phyloP scores from a whole-genome alignment of 768 basidiomycete species.

The Naganishia onofrii region DNA sequence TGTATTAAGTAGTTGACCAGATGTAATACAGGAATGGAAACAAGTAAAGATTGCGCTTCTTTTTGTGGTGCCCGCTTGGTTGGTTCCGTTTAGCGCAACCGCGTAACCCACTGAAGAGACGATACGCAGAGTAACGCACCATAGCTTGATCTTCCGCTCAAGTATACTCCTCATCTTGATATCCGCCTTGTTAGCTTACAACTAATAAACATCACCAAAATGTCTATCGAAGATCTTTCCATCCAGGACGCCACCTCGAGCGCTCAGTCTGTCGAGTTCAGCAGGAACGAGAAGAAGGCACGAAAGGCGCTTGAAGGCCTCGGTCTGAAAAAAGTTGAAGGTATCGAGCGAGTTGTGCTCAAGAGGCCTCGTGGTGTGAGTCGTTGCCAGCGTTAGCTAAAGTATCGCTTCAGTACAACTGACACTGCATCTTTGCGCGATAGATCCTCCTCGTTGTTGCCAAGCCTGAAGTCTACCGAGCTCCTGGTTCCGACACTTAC shows the following conservation, averaged over 20 bases:
- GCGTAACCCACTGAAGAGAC: no score
- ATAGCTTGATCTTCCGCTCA: background rate
- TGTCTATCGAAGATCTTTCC: constrained; percentile 56
- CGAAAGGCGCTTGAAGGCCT: constrained; percentile 81
- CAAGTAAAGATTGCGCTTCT: background rate
- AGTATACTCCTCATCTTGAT: background rate
- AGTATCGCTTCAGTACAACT: background rate
- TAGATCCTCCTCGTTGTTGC: constrained; percentile 89
- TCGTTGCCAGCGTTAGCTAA: constrained; percentile 24
- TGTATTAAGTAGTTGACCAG: background rate
- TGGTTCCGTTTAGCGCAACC: constrained; percentile 2
- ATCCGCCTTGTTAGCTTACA: background rate
- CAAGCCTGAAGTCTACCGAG: constrained; percentile 95
- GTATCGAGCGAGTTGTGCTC: constrained; percentile 91
- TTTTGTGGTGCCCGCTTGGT: no score
- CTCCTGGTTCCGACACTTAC: constrained; percentile 94
- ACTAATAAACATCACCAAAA: constrained; percentile 32
- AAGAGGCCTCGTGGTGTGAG: constrained; percentile 89
- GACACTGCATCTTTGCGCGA: background rate
- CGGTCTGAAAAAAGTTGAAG: constrained; percentile 86
- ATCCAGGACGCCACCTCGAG: constrained; percentile 60
- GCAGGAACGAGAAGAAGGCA: constrained; percentile 79
- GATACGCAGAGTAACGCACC: no score
- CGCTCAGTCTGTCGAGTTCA: constrained; percentile 65
- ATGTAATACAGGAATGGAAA: no score